A percentile compares a stretch with the other conserved stretches of the same genome.
phyloP scores from a whole-genome alignment of 2,329 filamentous ascomycete species.

The Annulohypoxylon truncatum region DNA sequence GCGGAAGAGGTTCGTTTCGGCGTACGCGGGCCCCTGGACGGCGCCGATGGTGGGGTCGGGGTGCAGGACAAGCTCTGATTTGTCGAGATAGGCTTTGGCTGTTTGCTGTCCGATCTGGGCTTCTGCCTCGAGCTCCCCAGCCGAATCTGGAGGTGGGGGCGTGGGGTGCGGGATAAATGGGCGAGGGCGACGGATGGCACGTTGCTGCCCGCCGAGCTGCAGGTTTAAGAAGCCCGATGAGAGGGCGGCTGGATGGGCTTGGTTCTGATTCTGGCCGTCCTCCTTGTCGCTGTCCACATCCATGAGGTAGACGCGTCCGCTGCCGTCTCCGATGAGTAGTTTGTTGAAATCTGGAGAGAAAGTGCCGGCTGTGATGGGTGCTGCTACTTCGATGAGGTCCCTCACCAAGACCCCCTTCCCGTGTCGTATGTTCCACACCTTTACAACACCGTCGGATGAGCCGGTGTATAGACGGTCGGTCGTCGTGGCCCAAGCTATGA shows the following conservation, averaged over 20 bases:
- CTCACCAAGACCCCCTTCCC: constrained; percentile 59
- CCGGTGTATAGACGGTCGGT: constrained; percentile 71
- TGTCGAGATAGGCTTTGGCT: constrained; percentile 53
- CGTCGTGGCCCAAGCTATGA: constrained; percentile 69
- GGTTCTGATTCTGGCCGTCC: constrained; percentile 48
- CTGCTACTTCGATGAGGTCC: constrained; percentile 65
- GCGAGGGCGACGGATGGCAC: constrained; percentile 58
- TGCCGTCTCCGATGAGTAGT: constrained; percentile 70
- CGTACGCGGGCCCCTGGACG: constrained; percentile 67
- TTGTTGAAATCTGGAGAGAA: constrained; percentile 68
- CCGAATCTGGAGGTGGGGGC: constrained; percentile 54
- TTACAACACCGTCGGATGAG: constrained; percentile 71
- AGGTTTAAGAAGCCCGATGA: constrained; percentile 51
- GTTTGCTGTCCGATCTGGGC: constrained; percentile 45
- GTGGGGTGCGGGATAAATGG: constrained; percentile 64
- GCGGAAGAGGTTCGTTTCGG: constrained; percentile 58
- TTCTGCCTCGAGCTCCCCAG: not conserved
- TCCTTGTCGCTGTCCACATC: constrained; percentile 58
- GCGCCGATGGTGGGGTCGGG: constrained; percentile 63
- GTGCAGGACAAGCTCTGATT: constrained; percentile 56
- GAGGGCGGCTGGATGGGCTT: constrained; percentile 41
- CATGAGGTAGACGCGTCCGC: constrained; percentile 68
- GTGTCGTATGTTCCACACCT: constrained; percentile 70
- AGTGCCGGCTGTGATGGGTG: constrained; percentile 67
- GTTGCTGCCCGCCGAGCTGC: constrained; percentile 49